Percentiles rank a stretch among this genome's conserved stretches.
These are phyloP conservation scores for Trichoderma sp. DNA, from an alignment of 2,329 filamentous ascomycete species.

Conservation along the genomic window DNA sequence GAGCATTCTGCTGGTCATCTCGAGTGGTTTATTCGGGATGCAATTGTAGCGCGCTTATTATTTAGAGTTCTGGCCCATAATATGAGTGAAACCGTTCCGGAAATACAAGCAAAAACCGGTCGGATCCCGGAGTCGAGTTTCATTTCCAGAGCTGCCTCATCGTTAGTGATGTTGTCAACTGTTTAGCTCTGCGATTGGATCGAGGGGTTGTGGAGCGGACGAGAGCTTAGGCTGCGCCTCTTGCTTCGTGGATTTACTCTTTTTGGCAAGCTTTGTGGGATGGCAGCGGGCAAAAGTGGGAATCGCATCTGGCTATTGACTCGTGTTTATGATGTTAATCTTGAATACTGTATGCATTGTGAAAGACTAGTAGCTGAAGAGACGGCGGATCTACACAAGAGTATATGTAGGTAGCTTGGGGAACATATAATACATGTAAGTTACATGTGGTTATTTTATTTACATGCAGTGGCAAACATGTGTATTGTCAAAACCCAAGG, in stretches of 20 bases:
- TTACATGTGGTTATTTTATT: too few relatives aligned
- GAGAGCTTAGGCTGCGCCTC: background rate
- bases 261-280: background rate
- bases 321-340: background rate
- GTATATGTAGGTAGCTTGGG: too few relatives aligned
- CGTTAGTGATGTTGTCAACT: too few relatives aligned
- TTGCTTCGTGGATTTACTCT: background rate
- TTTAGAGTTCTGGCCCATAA: background rate
- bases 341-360: background rate
- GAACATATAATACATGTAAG: too few relatives aligned
- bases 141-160: background rate
- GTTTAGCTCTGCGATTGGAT: background rate
- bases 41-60: background rate
- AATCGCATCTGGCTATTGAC: background rate
- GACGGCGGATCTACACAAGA: too few relatives aligned
- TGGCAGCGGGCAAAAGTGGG: conserved; percentile 3
- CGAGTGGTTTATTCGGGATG: background rate
- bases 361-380: too few relatives aligned
- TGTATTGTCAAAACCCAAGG: too few relatives aligned
- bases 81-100: background rate
- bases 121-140: background rate
- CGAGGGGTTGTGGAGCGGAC: background rate
- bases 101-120: background rate
- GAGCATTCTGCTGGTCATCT: background rate
- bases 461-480: too few relatives aligned